Evolutionary conservation across 441 rosid genomes (phyloP).

Genomic region (Populus hybrid): DNA sequence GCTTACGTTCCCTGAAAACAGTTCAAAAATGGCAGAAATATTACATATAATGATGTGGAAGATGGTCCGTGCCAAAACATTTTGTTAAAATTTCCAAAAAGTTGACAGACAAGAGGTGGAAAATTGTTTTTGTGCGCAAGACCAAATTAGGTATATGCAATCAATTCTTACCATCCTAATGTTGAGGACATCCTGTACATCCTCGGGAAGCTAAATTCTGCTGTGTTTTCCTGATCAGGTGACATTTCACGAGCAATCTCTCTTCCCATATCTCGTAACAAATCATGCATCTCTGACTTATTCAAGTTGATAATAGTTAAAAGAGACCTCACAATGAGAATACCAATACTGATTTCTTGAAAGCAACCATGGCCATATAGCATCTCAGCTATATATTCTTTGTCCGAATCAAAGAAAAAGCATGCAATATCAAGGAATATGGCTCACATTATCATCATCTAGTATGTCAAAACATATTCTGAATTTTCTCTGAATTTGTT

Average conservation of each 20-base stretch:
- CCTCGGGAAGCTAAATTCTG: slow-evolving; percentile 34
- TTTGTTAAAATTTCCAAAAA: too few species aligned
- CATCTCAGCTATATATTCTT: not conserved
- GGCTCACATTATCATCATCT: not conserved
- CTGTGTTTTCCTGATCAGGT: slow-evolving; percentile 21
- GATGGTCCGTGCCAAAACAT: too few species aligned
- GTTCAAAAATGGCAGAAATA: too few species aligned
- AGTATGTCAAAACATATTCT: slow-evolving; percentile 1
- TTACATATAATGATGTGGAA: too few species aligned
- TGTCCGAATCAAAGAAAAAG: not conserved
- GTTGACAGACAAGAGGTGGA: too few species aligned
- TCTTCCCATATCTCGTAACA: too few species aligned
- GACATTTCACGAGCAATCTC: too few species aligned
- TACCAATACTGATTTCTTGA: not conserved
- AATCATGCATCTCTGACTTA: slow-evolving; percentile 1
- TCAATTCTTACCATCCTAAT: slow-evolving; percentile 11
- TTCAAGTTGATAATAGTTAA: not conserved
- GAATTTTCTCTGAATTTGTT: not conserved
- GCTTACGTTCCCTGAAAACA: not conserved
- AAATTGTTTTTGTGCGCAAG: not conserved
- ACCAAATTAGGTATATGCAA: not conserved
- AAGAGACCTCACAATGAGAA: slow-evolving; percentile 4
- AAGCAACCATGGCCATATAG: not conserved
- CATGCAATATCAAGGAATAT: not conserved
- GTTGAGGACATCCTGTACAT: slow-evolving; percentile 11